Conservation (phyloP, 768 basidiomycete genomes). For the Xanthoconium purpureum region DNA sequence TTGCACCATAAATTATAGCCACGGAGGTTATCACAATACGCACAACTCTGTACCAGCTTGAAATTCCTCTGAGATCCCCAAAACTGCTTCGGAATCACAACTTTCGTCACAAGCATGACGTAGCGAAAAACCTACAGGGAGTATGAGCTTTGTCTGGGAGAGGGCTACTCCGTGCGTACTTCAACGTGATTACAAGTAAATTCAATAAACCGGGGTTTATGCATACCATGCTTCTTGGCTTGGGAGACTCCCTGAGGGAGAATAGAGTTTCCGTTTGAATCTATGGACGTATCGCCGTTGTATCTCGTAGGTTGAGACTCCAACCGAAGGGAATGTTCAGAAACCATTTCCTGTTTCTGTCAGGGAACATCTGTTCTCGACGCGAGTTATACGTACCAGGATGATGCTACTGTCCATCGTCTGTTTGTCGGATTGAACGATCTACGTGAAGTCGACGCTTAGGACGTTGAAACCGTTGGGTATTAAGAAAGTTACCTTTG, state of each 20-base stretch:
- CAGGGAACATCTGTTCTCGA: not conserved
- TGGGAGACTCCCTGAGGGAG: slow-evolving; percentile 45
- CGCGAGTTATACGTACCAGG: slow-evolving; percentile 41
- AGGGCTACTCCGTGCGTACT: slow-evolving; percentile 37
- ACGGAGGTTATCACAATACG: slow-evolving; percentile 17
- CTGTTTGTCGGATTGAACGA: slow-evolving; percentile 37
- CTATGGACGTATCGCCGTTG: slow-evolving; percentile 44
- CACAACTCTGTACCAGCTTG: slow-evolving; percentile 54
- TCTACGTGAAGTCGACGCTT: slow-evolving; percentile 27
- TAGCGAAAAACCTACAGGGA: slow-evolving; percentile 64
- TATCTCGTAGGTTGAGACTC: slow-evolving; percentile 48
- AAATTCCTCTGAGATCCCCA: slow-evolving; percentile 78
- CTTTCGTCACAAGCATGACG: slow-evolving; percentile 56
- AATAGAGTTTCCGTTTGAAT: slow-evolving; percentile 50
- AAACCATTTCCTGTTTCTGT: slow-evolving; percentile 63
- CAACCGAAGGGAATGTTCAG: slow-evolving; percentile 58
- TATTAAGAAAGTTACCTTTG: slow-evolving; percentile 50
- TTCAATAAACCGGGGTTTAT: slow-evolving; percentile 77
- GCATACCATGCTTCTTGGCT: slow-evolving; percentile 40
- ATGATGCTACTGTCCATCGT: slow-evolving; percentile 61
- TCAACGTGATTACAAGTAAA: slow-evolving; percentile 66
- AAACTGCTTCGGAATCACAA: slow-evolving; percentile 68
- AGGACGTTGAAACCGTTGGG: not conserved
- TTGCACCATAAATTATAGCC: not conserved
- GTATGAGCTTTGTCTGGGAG: not conserved